Evolutionary conservation across 352 stramenopile species (phyloP).

Genomic region (Pythium plurisporium): DNA sequence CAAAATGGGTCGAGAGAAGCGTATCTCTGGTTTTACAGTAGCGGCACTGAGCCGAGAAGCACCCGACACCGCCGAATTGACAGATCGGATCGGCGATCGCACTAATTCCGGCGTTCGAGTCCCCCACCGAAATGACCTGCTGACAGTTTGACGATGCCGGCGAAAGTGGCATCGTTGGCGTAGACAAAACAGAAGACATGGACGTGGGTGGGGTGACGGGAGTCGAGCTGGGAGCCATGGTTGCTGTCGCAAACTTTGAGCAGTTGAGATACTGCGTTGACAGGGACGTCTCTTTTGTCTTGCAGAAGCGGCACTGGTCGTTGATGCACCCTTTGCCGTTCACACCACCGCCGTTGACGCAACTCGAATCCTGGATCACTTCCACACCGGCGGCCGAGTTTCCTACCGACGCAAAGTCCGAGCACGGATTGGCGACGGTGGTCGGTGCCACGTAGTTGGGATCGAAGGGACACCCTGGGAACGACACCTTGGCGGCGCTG

Average conservation of each 20-base stretch:
- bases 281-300: conserved; percentile 12
- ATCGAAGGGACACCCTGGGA: conserved; percentile 33
- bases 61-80: conserved; percentile 21
- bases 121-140: not conserved
- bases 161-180: no score
- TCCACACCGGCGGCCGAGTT: conserved; percentile 8
- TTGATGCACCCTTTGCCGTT: conserved; percentile 25
- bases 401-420: conserved; percentile 1
- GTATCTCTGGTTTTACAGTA: conserved; percentile 29
- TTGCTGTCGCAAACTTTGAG: not conserved
- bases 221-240: not conserved
- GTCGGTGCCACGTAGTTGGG: not conserved
- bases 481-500: conserved; percentile 23
- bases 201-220: no score
- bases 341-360: conserved; percentile 7
- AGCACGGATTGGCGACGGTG: not conserved
- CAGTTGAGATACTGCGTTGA: conserved; percentile 12
- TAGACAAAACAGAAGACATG: no score
- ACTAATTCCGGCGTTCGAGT: conserved; percentile 10
- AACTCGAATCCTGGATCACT: conserved; percentile 13
- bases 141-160: not conserved
- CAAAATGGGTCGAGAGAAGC: conserved; percentile 10
- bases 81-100: conserved; percentile 6
- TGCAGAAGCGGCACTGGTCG: conserved; percentile 20
- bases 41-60: conserved; percentile 26